A percentile compares a stretch with the other conserved stretches of the same genome.
Evolutionary conservation across 2,329 filamentous ascomycete species (phyloP).

Genomic region (Huntiella moniliformis): DNA sequence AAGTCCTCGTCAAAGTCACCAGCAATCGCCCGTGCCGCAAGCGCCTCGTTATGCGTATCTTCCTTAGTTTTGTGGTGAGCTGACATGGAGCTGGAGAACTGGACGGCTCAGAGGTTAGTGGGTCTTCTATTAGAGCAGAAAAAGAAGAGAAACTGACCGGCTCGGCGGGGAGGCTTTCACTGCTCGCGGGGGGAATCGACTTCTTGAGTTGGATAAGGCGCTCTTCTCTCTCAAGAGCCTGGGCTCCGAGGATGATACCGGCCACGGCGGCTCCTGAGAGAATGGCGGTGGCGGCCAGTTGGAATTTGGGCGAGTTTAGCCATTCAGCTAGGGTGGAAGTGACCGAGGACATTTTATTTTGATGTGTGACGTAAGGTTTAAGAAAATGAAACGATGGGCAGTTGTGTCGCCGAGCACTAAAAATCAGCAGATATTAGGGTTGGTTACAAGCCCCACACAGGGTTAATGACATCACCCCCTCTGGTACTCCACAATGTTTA

Average conservation of each 20-base stretch:
- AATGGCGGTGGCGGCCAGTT: conserved; percentile 54
- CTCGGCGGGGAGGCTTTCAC: conserved; percentile 8
- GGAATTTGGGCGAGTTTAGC: conserved; percentile 27
- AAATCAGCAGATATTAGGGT: too few relatives aligned
- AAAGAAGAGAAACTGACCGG: conserved; percentile 7
- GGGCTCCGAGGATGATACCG: conserved; percentile 41
- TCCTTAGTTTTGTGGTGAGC: conserved; percentile 37
- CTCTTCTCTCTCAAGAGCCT: conserved; percentile 36
- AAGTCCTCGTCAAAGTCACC: conserved; percentile 58
- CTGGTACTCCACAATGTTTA: too few relatives aligned
- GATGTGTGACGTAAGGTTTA: too few relatives aligned
- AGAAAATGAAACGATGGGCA: not conserved
- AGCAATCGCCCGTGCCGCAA: conserved; percentile 40
- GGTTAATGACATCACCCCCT: too few relatives aligned
- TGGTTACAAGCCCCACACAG: not conserved
- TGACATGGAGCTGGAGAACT: conserved; percentile 45
- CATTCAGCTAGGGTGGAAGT: conserved; percentile 9
- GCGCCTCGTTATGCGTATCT: conserved; percentile 37
- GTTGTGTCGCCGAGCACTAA: too few relatives aligned
- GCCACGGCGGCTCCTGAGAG: conserved; percentile 42
- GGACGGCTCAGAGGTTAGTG: conserved; percentile 12
- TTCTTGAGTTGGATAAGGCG: conserved; percentile 38
- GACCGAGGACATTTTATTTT: conserved; percentile 9
- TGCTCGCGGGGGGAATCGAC: conserved; percentile 31
- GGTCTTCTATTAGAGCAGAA: not conserved